Evolutionary conservation across 2,329 filamentous ascomycete genomes (phyloP), one percentile per base, ranked within the genome.

Genomic region (Fusarium sp.): DNA sequence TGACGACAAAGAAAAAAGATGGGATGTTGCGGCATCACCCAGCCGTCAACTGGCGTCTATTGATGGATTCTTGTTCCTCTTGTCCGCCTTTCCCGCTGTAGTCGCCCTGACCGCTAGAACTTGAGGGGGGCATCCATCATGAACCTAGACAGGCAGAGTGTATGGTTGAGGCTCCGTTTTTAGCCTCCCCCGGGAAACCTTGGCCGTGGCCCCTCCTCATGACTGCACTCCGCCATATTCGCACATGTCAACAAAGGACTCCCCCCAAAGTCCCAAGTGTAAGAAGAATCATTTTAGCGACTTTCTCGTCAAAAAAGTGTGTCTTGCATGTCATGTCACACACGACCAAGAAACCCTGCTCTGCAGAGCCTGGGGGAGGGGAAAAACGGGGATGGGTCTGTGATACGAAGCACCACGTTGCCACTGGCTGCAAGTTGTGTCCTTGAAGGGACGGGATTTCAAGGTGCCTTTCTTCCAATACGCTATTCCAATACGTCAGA

Each of bases 91-190:
- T 48, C 27, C 61, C 69, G 64, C 64, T 14, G 20, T 24, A 54
- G 11, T 62, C 58, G 13, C 48, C 64, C 48, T 70, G 57, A 33
- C 66, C 62, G 24, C 62, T 41, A 37, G 43, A 48, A 29, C 33
- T 18, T 27, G 18, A 29, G 20, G 41, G 45, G 45, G 27, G 14
- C 41, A 45, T 33, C 37, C 64, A 59, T 67, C 63, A 62, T 64
- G 27, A 45, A 60, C 65, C 27, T 20, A n/a, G 37, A 5, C 18
- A 52, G 43, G 43, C 43, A 16, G 54, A 54, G 45, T 54, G 50
- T 54, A 43, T 65, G 63, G 61, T 75, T 75, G 72, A 74, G 72
- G 54, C 72, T 74, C 72, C 18, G 59, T 61, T 50, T 45, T 68
- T 65, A 43, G 37, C n/a, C 50, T 41, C 9, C 45, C 20, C 43